phyloP scores from a whole-genome alignment of 2,329 filamentous ascomycete species.

The Colletotrichum liaoningense region DNA sequence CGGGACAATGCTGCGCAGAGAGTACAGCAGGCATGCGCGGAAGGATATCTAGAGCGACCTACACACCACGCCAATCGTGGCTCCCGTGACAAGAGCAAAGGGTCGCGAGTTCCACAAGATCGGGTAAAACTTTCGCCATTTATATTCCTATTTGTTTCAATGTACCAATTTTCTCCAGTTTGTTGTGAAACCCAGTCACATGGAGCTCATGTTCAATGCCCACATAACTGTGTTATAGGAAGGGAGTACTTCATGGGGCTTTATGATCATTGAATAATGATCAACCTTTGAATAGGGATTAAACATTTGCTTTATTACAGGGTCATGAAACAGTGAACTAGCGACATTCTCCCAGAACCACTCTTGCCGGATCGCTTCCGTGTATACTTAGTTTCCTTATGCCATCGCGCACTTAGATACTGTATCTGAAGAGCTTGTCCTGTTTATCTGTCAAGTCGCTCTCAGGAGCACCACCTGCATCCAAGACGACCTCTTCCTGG shows the following conservation, averaged over 20 bases:
- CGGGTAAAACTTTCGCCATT: not conserved
- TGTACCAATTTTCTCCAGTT: too few relatives aligned
- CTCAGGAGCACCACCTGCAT: slow-evolving; percentile 40
- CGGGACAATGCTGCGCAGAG: not conserved
- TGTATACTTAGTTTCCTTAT: not conserved
- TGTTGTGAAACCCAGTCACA: too few relatives aligned
- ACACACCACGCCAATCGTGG: not conserved
- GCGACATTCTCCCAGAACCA: too few relatives aligned
- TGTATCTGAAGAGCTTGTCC: slow-evolving; percentile 48
- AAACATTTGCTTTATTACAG: too few relatives aligned
- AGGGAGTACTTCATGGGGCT: too few relatives aligned
- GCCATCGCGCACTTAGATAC: slow-evolving; percentile 24
- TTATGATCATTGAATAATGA: too few relatives aligned
- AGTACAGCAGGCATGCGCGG: slow-evolving; percentile 17
- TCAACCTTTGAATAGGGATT: too few relatives aligned
- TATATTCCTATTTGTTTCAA: not conserved
- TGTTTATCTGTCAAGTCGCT: slow-evolving; percentile 50
- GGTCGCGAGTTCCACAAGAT: not conserved
- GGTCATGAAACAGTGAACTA: too few relatives aligned
- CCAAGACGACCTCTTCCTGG: slow-evolving; percentile 34
- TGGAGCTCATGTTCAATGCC: too few relatives aligned
- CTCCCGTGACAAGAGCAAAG: not conserved
- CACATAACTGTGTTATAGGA: too few relatives aligned
- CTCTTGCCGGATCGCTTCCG: too few relatives aligned
- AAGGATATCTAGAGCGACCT: not conserved